Conservation (phyloP, 306 rosid species). For the Inga leiocalycina region DNA sequence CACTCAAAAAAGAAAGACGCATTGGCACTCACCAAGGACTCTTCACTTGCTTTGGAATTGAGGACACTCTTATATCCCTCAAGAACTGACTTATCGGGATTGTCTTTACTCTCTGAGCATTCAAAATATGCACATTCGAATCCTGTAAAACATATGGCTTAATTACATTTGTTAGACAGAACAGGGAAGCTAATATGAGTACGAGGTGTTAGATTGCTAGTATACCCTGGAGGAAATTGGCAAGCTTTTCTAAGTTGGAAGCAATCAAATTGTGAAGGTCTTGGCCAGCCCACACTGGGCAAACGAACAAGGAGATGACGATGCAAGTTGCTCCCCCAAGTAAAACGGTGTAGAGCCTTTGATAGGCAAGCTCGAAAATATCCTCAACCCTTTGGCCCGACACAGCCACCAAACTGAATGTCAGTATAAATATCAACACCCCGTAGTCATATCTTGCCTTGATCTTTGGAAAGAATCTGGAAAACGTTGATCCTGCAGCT, state of each 20-base stretch:
- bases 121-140: conserved; percentile 68
- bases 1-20: conserved; percentile 4
- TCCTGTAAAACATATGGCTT: conserved; percentile 44
- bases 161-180: not conserved
- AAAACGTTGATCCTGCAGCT: conserved; percentile 75
- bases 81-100: conserved; percentile 47
- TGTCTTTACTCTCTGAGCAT: conserved; percentile 40
- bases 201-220: not conserved
- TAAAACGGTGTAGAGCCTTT: conserved; percentile 67
- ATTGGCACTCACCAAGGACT: conserved; percentile 51
- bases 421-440: conserved; percentile 73
- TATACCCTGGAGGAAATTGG: conserved; percentile 68
- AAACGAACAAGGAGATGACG: conserved; percentile 58
- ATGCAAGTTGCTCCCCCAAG: conserved; percentile 74
- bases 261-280: conserved; percentile 78
- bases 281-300: conserved; percentile 95
- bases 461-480: conserved; percentile 69
- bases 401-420: conserved; percentile 77
- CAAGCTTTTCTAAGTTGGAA: conserved; percentile 70
- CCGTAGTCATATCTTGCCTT: conserved; percentile 89
- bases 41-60: conserved; percentile 68
- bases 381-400: conserved; percentile 67
- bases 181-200: not conserved
- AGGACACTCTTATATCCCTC: conserved; percentile 73
- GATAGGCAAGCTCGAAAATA: conserved; percentile 60